Base-by-base conservation (phyloP, 139 green algal species). In the Chlorella sp. region DNA sequence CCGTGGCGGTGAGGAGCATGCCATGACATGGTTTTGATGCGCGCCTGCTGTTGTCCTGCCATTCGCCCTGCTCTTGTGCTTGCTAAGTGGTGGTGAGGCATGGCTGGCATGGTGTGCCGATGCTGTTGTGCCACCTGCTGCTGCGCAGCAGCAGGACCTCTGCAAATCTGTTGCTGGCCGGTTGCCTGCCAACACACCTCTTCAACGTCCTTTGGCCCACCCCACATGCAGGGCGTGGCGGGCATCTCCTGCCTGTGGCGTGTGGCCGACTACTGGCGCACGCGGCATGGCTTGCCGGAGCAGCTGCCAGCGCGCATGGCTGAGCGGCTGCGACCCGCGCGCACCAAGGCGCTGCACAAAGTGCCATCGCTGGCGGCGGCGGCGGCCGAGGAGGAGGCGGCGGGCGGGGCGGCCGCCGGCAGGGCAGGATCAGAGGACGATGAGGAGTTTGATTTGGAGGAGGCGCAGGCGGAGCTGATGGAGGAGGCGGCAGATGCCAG, bases 221-320 rank as follows among this genome's bases (percentile, higher is more conserved):
- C 44, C 6, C 44, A 51, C 9, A 6, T 51, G 44, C 74, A 90
- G 76, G 87, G 86, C 28, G 89, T 92, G 16, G 83, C 83, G 5
- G 89, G 83, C 16, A 30, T 92, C 26, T 64, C 56, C 16, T 89
- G 86, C 57, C 47, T 92, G 34, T 92, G 89, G 89, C 63, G 73
- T 2, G 83, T 76, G 36, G 62, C 73, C 21, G 67, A 84, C 3
- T 71, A 86, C 36, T 86, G 60, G 26, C 11, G 51, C 17, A 62
- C 81, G 38, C 63, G 64, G 47, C 70, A 86, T 62, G 83, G 71
- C n/a, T 68, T 91, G 60, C 72, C 87, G 5, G 28, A 78, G 36
- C 51, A 86, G 30, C 47, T 87, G 60, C 87, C 87, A 16, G 36
- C 68, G 1, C 80, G 71, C 2, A 62, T 92, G 87, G 86, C 71